A percentile compares a stretch with the other conserved stretches of the same genome.
Conservation (phyloP, 768 basidiomycete species). For the Leucocoprinus leucothites region DNA sequence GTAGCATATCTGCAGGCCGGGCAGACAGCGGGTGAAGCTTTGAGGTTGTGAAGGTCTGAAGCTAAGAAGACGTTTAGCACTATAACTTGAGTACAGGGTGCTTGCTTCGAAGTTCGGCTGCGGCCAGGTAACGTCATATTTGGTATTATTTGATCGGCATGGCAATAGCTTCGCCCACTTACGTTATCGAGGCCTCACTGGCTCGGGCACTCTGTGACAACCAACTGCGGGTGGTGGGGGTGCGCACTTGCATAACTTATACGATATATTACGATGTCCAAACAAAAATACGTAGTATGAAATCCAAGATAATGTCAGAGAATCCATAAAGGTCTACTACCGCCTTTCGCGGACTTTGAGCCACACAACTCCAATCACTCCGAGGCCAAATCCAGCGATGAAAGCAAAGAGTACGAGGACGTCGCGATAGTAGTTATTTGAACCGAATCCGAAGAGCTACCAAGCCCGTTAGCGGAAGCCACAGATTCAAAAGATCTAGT, state of each 20-base stretch:
- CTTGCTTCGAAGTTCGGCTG: not conserved
- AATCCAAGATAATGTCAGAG: not conserved
- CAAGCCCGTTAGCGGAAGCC: conserved; percentile 4
- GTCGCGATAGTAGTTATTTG: conserved; percentile 83
- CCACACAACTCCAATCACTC: conserved; percentile 78
- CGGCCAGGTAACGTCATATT: not conserved
- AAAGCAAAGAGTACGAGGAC: conserved; percentile 86
- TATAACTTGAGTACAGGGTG: not conserved
- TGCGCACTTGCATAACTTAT: too few species aligned
- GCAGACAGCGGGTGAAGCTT: conserved; percentile 1
- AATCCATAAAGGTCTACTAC: conserved; percentile 26
- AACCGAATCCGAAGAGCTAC: conserved; percentile 84
- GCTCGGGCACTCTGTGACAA: too few species aligned
- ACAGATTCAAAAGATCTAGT: not conserved
- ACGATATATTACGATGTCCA: too few species aligned
- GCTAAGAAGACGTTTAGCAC: not conserved
- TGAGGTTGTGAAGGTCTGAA: not conserved
- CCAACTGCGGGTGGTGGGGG: too few species aligned
- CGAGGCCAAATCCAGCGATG: conserved; percentile 72
- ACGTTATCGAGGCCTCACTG: too few species aligned
- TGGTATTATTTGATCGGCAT: conserved; percentile 1
- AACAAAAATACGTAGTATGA: not conserved
- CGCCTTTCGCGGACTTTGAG: conserved; percentile 74
- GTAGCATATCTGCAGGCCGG: conserved; percentile 1
- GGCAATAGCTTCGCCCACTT: not conserved